These are phyloP conservation scores for Mallotus repandus DNA, from an alignment of 441 rosid species.

Conservation along the genomic window DNA sequence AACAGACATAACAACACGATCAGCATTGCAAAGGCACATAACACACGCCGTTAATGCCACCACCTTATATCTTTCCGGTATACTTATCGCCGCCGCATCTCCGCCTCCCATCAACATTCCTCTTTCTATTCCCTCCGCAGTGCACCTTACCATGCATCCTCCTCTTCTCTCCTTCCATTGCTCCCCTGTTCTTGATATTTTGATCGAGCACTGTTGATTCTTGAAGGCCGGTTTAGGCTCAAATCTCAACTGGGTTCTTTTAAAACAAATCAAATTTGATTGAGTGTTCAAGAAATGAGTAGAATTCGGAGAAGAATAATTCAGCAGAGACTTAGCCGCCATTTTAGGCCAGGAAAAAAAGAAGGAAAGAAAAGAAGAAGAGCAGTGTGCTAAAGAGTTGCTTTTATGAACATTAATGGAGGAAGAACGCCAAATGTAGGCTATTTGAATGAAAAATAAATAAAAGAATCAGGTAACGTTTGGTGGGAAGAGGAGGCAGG, in stretches of 20 bases:
- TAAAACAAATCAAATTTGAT: constrained; percentile 23
- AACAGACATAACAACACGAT: constrained; percentile 92
- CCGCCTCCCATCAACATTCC: constrained; percentile 42
- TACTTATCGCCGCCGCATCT: constrained; percentile 14
- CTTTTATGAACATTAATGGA: neutral
- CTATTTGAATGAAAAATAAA: neutral
- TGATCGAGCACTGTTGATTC: neutral
- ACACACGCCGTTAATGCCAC: constrained; percentile 73
- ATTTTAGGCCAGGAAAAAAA: constrained; percentile 20
- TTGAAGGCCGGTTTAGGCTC: constrained; percentile 5
- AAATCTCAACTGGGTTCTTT: constrained; percentile 32
- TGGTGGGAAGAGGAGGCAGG: too few species aligned
- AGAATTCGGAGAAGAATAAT: constrained; percentile 22
- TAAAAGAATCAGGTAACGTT: neutral
- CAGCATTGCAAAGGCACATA: constrained; percentile 94
- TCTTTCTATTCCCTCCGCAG: constrained; percentile 74
- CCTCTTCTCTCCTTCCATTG: constrained; percentile 16
- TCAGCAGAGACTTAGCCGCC: constrained; percentile 39
- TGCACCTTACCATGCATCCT: constrained; percentile 42
- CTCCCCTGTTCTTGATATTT: constrained; percentile 6
- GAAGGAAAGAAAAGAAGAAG: too few species aligned
- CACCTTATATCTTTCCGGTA: constrained; percentile 84
- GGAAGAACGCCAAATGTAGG: too few species aligned
- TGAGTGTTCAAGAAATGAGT: constrained; percentile 20
- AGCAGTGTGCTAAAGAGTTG: neutral